Conservation (phyloP, 75 land plant species). For the Ceratopteris richardii region DNA sequence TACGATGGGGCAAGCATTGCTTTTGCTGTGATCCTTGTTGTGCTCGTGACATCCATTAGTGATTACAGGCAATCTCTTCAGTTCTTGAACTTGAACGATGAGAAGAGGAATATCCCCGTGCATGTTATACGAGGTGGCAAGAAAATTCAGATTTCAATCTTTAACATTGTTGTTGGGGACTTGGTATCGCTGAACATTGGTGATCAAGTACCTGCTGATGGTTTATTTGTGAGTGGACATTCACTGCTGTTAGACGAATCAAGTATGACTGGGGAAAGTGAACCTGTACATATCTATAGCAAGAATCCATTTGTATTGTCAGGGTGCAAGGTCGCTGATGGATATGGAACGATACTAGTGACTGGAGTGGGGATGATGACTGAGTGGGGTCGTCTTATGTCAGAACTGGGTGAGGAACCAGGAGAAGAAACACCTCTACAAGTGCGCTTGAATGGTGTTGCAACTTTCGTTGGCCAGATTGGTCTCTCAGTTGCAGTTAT, state of each 20-base stretch:
- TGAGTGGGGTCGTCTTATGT: conserved; percentile 59
- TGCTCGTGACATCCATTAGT: conserved; percentile 44
- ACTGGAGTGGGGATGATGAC: conserved; percentile 55
- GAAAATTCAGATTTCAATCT: conserved; percentile 31
- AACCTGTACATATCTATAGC: conserved; percentile 35
- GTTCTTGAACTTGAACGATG: conserved; percentile 33
- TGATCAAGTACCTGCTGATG: conserved; percentile 65
- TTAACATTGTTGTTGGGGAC: conserved; percentile 59
- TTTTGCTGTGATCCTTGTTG: conserved; percentile 58
- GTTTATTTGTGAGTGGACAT: conserved; percentile 39
- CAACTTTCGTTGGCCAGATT: conserved; percentile 66
- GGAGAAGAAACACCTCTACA: conserved; percentile 20
- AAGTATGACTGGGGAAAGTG: conserved; percentile 63
- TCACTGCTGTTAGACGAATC: conserved; percentile 52
- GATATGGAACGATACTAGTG: conserved; percentile 41
- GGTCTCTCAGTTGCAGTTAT: conserved; percentile 50
- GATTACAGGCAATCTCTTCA: conserved; percentile 41
- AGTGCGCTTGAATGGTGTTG: conserved; percentile 84
- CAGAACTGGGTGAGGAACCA: conserved; percentile 26
- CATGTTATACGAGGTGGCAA: conserved; percentile 34
- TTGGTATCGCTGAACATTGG: conserved; percentile 45
- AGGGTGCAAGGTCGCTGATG: conserved; percentile 49
- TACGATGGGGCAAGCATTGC: conserved; percentile 62
- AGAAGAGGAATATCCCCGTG: conserved; percentile 29
- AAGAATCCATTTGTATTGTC: conserved; percentile 43